Conservation (phyloP, 2,329 filamentous ascomycete species). For the Aspergillus floridensis region DNA sequence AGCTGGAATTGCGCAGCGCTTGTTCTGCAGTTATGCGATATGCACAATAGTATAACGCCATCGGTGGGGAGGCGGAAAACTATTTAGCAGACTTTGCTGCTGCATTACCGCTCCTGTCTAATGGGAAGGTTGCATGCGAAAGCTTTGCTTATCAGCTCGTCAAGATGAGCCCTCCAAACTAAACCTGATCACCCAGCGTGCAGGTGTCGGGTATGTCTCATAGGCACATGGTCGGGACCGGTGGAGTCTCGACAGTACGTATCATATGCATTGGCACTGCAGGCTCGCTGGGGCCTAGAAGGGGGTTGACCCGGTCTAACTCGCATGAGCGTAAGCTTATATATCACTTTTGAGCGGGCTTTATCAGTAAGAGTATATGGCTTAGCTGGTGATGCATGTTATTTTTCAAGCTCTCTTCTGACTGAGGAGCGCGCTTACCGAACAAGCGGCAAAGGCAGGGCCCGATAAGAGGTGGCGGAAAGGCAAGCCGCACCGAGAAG, state of each 20-base stretch:
- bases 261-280: slow-evolving; percentile 18
- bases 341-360: slow-evolving; percentile 14
- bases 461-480: background rate
- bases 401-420: slow-evolving; percentile 12
- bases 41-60: background rate
- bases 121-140: slow-evolving; percentile 2
- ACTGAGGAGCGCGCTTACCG: background rate
- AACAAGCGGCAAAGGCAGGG: background rate
- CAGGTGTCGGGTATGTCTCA: slow-evolving; percentile 14
- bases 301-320: slow-evolving; percentile 16
- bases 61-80: background rate
- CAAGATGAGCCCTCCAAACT: slow-evolving; percentile 12
- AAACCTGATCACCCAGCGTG: slow-evolving; percentile 17
- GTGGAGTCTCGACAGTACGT: slow-evolving; percentile 10
- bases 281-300: slow-evolving; percentile 3
- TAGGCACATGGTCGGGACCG: slow-evolving; percentile 14
- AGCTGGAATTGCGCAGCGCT: background rate
- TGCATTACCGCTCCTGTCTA: slow-evolving; percentile 10
- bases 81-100: background rate
- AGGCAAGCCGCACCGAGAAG: background rate
- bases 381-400: slow-evolving; percentile 1
- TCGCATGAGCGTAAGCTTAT: slow-evolving; percentile 8
- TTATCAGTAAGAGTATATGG: slow-evolving; percentile 3
- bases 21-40: background rate
- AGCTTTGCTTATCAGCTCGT: background rate